Evolutionary conservation across 1,284 basidiomycete genomes (phyloP), one percentile per base, ranked within the genome.

Genomic region (Trichosporon sp.): DNA sequence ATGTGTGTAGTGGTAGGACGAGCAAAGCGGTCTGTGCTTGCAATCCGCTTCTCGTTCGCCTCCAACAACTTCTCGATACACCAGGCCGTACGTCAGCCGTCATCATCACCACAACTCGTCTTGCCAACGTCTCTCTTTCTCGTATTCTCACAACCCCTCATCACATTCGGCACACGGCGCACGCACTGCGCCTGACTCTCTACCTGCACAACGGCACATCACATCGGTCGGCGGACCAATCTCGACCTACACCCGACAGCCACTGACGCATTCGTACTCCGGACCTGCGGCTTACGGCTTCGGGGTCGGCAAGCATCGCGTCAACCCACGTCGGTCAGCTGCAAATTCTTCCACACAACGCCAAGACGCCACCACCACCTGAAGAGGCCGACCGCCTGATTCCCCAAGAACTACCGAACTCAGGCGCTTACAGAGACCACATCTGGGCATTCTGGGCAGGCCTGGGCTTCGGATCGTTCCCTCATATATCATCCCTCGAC

Each of bases 341-440:
- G 40, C 19, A 21, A 44, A 44, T 21, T 44, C 21, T 27, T 54
- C 16, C 49, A 54, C 16, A 23, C 49, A 16, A 54, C 49, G 49
- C 49, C 49, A 54, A 54, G 27, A 54, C 49, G 49, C 49, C 49
- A 54, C 49, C 49, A 27, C 49, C 49, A 54, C 49, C 46, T 27
- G 40, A 44, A 21, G 40, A 44, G 40, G 40, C 40, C 40, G 49
- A 54, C 49, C 49, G 21, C 49, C 49, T 27, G 49, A 54, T 31
- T 54, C 27, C 49, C 49, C 49, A 54, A 29, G 16, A 37, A 4
- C 19, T 14, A 27, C 25, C 49, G 49, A 16, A 27, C 27, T n/a
- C 27, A 21, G 14, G 49, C 16, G 16, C 19, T 21, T 23, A 21
- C 19, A 44, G 19, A n/a, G n/a, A 19, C 16, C 40, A 23, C 8